phyloP scores from a whole-genome alignment of 2,329 filamentous ascomycete genomes.

The Calonectria naviculata region DNA sequence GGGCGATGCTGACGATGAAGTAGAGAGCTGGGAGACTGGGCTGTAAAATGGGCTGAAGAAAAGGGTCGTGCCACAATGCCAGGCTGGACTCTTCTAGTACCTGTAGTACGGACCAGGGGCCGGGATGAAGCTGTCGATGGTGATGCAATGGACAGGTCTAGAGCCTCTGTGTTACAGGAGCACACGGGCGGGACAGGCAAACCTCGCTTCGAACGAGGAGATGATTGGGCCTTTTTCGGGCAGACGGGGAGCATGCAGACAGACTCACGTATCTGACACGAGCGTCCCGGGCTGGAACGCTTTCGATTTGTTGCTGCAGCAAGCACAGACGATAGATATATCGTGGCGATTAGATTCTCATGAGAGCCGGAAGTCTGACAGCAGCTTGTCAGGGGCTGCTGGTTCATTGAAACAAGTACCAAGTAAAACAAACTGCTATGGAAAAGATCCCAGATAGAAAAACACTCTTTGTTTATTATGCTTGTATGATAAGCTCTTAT shows the following conservation, averaged over 20 bases:
- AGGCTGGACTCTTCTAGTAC: conserved; percentile 2
- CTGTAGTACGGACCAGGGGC: not conserved
- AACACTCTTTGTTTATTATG: too few species aligned
- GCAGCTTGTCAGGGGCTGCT: too few species aligned
- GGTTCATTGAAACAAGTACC: too few species aligned
- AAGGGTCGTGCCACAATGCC: not conserved
- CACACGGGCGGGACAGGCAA: not conserved
- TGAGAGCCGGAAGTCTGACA: not conserved
- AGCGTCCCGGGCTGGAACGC: not conserved
- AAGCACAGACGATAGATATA: not conserved
- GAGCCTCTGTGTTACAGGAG: not conserved
- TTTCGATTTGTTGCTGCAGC: not conserved
- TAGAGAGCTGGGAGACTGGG: not conserved
- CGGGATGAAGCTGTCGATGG: not conserved
- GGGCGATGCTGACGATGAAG: conserved; percentile 20
- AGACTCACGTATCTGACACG: not conserved
- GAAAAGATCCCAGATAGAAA: too few species aligned
- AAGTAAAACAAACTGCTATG: too few species aligned
- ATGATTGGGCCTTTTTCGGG: not conserved
- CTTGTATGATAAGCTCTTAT: too few species aligned
- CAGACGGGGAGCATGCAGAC: not conserved
- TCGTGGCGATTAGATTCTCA: not conserved
- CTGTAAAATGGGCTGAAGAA: not conserved
- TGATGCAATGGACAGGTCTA: conserved; percentile 9
- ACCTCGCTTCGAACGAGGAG: not conserved